Evolutionary conservation across 805 yeast genomes (phyloP).

Genomic region (Candida anglica): DNA sequence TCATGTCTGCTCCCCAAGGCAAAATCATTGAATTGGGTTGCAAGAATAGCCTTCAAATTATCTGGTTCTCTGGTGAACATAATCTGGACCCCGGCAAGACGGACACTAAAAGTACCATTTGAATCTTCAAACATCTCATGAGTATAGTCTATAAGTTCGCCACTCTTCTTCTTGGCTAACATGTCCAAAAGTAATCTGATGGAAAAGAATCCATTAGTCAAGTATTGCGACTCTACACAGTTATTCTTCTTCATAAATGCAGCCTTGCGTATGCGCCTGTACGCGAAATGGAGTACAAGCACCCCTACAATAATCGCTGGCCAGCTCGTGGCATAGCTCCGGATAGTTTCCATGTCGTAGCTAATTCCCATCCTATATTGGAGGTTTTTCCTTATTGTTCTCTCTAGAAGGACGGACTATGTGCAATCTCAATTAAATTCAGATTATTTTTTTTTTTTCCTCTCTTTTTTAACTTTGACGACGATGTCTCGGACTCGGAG

Average conservation of each 20-base stretch:
- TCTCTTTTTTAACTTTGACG: neutral
- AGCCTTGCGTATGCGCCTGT: slow-evolving; percentile 1
- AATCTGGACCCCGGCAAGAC: slow-evolving; percentile 14
- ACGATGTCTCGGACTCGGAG: no score
- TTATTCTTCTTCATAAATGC: slow-evolving; percentile 13
- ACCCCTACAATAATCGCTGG: neutral
- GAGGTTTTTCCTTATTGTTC: no score
- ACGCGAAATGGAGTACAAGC: neutral
- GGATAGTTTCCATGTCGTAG: neutral
- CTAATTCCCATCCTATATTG: no score
- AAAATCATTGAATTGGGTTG: slow-evolving; percentile 36
- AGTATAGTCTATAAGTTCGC: slow-evolving; percentile 20
- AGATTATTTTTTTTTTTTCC: neutral
- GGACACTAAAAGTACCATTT: slow-evolving; percentile 6
- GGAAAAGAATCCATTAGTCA: slow-evolving; percentile 5
- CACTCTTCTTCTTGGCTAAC: slow-evolving; percentile 16
- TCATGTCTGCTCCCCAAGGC: slow-evolving; percentile 28
- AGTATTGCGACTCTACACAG: slow-evolving; percentile 11
- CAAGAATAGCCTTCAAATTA: slow-evolving; percentile 33
- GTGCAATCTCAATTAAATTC: no score
- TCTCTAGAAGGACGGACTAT: no score
- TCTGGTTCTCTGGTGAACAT: slow-evolving; percentile 30
- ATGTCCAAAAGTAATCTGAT: slow-evolving; percentile 7
- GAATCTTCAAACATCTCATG: slow-evolving; percentile 5
- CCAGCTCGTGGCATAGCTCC: neutral